A percentile compares a stretch with the other conserved stretches of the same genome.
phyloP scores from a whole-genome alignment of 2,329 filamentous ascomycete genomes.

The Aspergillus ustus region DNA sequence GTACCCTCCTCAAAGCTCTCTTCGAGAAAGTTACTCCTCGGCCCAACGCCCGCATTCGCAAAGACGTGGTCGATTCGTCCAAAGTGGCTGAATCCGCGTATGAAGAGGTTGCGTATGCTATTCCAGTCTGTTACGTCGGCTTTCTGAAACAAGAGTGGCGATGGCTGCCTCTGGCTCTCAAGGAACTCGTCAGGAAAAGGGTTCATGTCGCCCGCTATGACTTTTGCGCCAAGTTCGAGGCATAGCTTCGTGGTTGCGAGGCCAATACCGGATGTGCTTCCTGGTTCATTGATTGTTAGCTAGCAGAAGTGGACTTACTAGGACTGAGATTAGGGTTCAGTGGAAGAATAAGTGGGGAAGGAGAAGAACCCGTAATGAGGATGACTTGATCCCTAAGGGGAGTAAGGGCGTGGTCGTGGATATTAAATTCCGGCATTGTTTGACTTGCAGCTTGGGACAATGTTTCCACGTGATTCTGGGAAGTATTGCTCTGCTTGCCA shows the following conservation, averaged over 20 bases:
- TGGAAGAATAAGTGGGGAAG: neutral
- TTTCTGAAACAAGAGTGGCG: constrained; percentile 45
- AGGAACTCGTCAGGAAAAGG: constrained; percentile 26
- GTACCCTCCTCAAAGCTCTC: constrained; percentile 48
- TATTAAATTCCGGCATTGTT: constrained; percentile 18
- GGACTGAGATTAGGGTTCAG: neutral
- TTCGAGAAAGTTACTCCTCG: constrained; percentile 53
- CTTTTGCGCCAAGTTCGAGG: constrained; percentile 57
- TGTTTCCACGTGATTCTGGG: neutral
- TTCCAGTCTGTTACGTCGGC: constrained; percentile 58
- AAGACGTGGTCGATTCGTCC: constrained; percentile 54
- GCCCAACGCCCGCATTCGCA: constrained; percentile 61
- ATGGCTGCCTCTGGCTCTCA: constrained; percentile 29
- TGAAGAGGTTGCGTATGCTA: constrained; percentile 58
- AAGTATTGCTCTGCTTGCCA: neutral
- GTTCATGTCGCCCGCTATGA: constrained; percentile 61
- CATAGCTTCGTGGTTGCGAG: constrained; percentile 60
- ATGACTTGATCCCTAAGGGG: constrained; percentile 55
- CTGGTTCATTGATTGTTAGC: constrained; percentile 32
- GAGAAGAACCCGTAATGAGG: constrained; percentile 53
- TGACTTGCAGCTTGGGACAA: neutral
- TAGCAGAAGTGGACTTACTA: neutral
- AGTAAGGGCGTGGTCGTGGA: constrained; percentile 12
- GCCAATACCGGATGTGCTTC: constrained; percentile 65
- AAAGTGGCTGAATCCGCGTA: constrained; percentile 49